Evolutionary conservation across 2,329 filamentous ascomycete species (phyloP).

Genomic region (Arthroderma uncinatum): DNA sequence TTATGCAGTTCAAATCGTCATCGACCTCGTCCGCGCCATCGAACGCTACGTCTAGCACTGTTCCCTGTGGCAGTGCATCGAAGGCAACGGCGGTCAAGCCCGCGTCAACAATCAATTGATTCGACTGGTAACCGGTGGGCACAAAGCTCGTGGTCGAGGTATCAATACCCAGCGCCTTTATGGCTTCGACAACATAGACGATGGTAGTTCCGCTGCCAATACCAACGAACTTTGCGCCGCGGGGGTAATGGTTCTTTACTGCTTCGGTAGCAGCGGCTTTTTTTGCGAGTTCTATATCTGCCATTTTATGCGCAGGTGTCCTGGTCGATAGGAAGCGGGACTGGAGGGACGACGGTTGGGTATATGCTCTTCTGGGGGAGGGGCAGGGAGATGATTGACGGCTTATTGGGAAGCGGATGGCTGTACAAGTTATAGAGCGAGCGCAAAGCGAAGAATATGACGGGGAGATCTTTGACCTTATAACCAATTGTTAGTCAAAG

Average conservation of each 20-base stretch:
- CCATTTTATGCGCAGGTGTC: conserved; percentile 20
- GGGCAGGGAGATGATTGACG: not conserved
- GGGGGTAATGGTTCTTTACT: conserved; percentile 50
- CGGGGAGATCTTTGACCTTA: not conserved
- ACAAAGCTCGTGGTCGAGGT: conserved; percentile 63
- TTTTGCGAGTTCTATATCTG: conserved; percentile 47
- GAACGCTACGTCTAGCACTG: conserved; percentile 75
- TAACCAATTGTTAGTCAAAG: not conserved
- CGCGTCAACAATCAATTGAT: conserved; percentile 69
- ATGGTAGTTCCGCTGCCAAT: conserved; percentile 57
- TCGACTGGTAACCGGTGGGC: conserved; percentile 84
- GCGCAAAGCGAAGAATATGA: not conserved
- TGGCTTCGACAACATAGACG: conserved; percentile 57
- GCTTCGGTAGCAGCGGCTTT: conserved; percentile 48
- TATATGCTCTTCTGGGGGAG: not conserved
- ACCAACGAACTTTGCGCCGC: conserved; percentile 47
- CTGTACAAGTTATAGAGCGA: not conserved
- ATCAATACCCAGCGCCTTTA: conserved; percentile 39
- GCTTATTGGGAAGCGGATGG: not conserved
- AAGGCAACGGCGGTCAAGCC: conserved; percentile 68
- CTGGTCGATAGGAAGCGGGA: not conserved
- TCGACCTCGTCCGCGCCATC: conserved; percentile 97
- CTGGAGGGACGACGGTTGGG: not conserved
- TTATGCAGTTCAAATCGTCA: conserved; percentile 88
- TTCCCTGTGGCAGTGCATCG: conserved; percentile 56